Evolutionary conservation across 2,329 filamentous ascomycete species (phyloP).

Genomic region (Neurospora sp.): DNA sequence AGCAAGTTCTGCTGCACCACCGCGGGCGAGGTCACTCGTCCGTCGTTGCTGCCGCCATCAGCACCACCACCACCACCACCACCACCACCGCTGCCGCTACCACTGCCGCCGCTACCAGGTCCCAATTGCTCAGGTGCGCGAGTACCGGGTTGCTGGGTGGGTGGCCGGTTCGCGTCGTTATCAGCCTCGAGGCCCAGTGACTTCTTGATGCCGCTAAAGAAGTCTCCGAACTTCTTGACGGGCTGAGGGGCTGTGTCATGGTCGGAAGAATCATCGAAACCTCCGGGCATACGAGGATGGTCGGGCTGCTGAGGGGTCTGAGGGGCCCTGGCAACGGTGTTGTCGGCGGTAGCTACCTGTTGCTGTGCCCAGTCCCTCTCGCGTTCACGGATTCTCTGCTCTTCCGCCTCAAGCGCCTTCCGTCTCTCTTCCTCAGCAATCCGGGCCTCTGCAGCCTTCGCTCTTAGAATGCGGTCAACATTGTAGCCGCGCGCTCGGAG

Average conservation of each 20-base stretch:
- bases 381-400: conserved; percentile 52
- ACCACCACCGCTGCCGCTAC: neutral
- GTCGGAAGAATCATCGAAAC: conserved; percentile 57
- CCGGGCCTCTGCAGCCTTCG: conserved; percentile 77
- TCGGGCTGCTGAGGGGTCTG: conserved; percentile 30
- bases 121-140: neutral
- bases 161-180: conserved; percentile 31
- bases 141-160: neutral
- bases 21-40: conserved; percentile 49
- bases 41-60: conserved; percentile 28
- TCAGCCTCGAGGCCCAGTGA: conserved; percentile 57
- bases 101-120: neutral
- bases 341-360: conserved; percentile 24
- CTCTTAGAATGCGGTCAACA: conserved; percentile 83
- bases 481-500: conserved; percentile 88
- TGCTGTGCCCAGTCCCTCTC: conserved; percentile 39
- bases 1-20: conserved; percentile 61
- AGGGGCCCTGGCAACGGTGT: conserved; percentile 29
- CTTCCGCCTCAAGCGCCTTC: conserved; percentile 64
- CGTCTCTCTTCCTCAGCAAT: conserved; percentile 77
- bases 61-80: neutral
- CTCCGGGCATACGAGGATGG: conserved; percentile 55
- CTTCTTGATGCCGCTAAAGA: conserved; percentile 61
- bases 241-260: conserved; percentile 21
- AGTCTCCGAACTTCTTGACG: conserved; percentile 33